Base-by-base conservation (phyloP, 495 filamentous ascomycete genomes). In the Cenococcum geophilum region DNA sequence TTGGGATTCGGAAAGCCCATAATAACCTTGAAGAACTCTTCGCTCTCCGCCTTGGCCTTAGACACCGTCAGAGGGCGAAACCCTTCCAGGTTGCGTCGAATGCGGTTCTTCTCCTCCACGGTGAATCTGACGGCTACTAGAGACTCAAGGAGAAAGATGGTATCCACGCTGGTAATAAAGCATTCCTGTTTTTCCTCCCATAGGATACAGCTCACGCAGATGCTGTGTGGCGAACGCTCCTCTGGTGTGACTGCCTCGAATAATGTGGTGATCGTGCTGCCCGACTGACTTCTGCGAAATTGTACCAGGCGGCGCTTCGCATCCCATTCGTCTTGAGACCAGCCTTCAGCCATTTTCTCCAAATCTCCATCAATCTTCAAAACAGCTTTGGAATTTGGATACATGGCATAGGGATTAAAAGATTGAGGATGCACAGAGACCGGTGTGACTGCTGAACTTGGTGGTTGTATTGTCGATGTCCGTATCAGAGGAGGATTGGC, bases 1-100 rank as follows among this genome's bases (percentile, higher is more conserved):
- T 97, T 97, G 1, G 95, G 95, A 23, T 83, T 86, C 11, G 89
- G 88, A 71, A 97, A 96, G n/a, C 83, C 87, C 95, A 98, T 97
- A 74, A 98, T 97, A 62, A 97, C 77, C 76, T 96, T 96, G 83
- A 97, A 97, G 76, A 97, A 97, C 47, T 91, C 88, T 72, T 96
- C 92, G 68, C 87, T 95, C 48, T 97, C 92, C 1, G 82, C 68
- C 75, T 96, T 96, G 57, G 84, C 83, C 71, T 98, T 98, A 37
- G 90, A 95, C 14, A 97, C 89, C 0, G 93, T 98, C 59, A 87
- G 70, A 8, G 95, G 92, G 14, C 86, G 82, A 77, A 93, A 96
- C 0, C 89, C 90, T 69, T 98, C 95, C 53, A 98, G 77, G 69
- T 98, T 98, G 48, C 93, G 82, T 11, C 93, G 84, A 66, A 97